Evolutionary conservation across 1,139 yeast species (phyloP).

Genomic region (Suhomyces anneliseae): DNA sequence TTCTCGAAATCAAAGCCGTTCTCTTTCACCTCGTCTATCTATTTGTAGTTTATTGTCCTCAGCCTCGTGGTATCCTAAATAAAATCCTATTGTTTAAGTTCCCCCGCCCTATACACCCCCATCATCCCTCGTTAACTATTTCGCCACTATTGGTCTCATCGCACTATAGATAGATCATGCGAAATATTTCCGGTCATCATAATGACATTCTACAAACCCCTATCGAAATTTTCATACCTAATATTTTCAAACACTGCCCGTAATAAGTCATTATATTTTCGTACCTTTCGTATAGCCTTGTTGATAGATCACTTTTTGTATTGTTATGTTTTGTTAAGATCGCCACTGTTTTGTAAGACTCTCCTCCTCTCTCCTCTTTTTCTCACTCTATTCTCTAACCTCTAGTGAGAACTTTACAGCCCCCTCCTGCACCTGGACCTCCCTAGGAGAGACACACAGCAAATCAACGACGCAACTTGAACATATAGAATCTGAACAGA

Average conservation of each 20-base stretch:
- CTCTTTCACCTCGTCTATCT: too few species aligned
- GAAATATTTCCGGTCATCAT: not conserved
- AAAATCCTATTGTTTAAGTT: too few species aligned
- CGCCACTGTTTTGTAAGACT: too few species aligned
- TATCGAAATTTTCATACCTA: not conserved
- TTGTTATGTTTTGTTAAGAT: too few species aligned
- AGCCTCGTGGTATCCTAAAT: too few species aligned
- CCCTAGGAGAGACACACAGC: slow-evolving; percentile 7
- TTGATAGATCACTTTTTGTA: too few species aligned
- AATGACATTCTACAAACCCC: not conserved
- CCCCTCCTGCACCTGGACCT: slow-evolving; percentile 10
- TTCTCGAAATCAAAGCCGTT: too few species aligned
- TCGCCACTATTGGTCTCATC: not conserved
- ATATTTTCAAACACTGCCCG: not conserved
- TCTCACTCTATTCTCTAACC: not conserved
- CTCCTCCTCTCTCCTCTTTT: not conserved
- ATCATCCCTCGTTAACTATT: too few species aligned
- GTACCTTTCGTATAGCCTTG: too few species aligned
- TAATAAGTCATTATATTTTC: too few species aligned
- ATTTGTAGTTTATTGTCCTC: too few species aligned
- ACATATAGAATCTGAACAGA: not conserved
- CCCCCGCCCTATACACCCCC: too few species aligned
- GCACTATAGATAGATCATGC: not conserved
- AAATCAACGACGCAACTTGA: slow-evolving; percentile 10
- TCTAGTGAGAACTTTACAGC: slow-evolving; percentile 1